Evolutionary conservation across 163 green algal genomes (phyloP).

Genomic region (Scenedesmus sp.): DNA sequence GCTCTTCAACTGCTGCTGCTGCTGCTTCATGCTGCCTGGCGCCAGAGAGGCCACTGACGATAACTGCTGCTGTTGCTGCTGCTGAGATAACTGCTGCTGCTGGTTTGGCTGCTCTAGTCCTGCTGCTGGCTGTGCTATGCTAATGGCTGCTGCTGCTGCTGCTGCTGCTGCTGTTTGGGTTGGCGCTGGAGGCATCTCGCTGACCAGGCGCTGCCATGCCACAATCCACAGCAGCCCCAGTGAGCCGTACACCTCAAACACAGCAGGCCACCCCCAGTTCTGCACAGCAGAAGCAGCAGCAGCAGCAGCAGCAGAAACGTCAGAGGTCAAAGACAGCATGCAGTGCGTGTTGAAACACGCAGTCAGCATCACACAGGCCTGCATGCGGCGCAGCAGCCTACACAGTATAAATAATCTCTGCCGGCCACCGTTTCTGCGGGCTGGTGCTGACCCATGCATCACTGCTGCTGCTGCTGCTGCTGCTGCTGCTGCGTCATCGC

Average conservation of each 20-base stretch:
- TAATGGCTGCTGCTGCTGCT: slow-evolving; percentile 8
- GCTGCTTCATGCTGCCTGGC: neutral
- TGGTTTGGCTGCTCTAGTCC: neutral
- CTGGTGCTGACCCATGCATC: neutral
- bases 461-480: neutral
- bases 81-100: slow-evolving; percentile 10
- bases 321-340: neutral
- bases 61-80: slow-evolving; percentile 28
- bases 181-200: slow-evolving; percentile 15
- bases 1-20: slow-evolving; percentile 27
- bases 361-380: neutral
- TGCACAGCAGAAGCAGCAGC: neutral
- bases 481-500: neutral
- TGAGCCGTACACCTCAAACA: slow-evolving; percentile 78
- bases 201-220: slow-evolving; percentile 62
- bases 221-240: slow-evolving; percentile 76
- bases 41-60: neutral
- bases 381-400: neutral
- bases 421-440: no score
- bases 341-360: neutral
- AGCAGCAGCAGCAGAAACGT: slow-evolving; percentile 1
- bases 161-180: neutral
- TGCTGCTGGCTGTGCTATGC: neutral
- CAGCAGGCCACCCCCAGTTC: slow-evolving; percentile 64
- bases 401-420: no score